phyloP scores from a whole-genome alignment of 305 asterid genomes.

The Ilex paraguariensis region DNA sequence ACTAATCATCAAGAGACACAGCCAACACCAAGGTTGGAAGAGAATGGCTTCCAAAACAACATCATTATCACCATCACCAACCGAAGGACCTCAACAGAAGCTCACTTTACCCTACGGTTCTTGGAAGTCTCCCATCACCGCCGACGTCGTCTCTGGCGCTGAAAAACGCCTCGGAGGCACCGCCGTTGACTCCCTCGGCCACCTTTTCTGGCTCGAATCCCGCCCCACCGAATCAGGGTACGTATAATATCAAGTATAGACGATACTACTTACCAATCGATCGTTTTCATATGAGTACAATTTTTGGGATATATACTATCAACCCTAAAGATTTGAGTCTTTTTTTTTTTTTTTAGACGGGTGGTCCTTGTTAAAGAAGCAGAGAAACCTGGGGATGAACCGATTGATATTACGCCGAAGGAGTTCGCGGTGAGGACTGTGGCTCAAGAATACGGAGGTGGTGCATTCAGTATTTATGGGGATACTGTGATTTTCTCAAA shows the following conservation, averaged over 20 bases:
- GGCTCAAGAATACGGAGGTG: constrained; percentile 98
- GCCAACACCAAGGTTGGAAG: not conserved
- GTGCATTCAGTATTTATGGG: constrained; percentile 69
- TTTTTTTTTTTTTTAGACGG: constrained; percentile 39
- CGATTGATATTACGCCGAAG: constrained; percentile 64
- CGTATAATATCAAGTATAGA: not conserved
- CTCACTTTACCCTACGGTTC: constrained; percentile 81
- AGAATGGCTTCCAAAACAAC: constrained; percentile 7
- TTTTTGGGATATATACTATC: not conserved
- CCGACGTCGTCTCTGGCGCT: constrained; percentile 78
- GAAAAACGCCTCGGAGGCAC: constrained; percentile 72
- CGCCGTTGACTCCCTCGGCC: constrained; percentile 53
- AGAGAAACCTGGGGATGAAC: constrained; percentile 45
- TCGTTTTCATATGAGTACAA: too few relatives aligned
- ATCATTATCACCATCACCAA: not conserved
- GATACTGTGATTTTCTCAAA: constrained; percentile 74
- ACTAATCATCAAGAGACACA: constrained; percentile 1
- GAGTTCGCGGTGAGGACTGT: constrained; percentile 87
- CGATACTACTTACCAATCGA: too few relatives aligned
- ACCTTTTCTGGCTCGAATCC: constrained; percentile 74
- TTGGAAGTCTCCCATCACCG: constrained; percentile 90
- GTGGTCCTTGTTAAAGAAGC: constrained; percentile 72
- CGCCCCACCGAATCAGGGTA: constrained; percentile 90
- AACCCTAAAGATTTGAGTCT: not conserved
- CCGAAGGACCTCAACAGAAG: constrained; percentile 12